Base-by-base conservation (phyloP, 2,329 filamentous ascomycete species). In the Aspergillus calidoustus region DNA sequence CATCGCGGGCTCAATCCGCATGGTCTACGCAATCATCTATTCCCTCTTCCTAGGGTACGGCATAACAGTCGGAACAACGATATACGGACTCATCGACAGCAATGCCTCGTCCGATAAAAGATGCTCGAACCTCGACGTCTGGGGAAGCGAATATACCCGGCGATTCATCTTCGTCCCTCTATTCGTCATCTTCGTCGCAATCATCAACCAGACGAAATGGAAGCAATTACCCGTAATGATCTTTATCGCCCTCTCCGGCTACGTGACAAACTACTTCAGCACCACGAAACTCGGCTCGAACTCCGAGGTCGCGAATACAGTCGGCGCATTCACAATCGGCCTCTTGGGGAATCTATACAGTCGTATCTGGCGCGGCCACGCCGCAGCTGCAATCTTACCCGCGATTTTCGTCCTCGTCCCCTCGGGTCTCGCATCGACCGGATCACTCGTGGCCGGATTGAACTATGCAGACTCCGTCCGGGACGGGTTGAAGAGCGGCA, bases 121-220 rank as follows among this genome's bases (percentile, higher is more conserved):
- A 28, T 86, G 87, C 61, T 65, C 72, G 0, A 76, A 82, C 31
- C 80, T 83, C 1, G 82, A 89, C 53, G 77, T 79, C 13, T 57
- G 49, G n/a, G 34, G 34, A 11, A 79, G 82, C 5, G 71, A 73
- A 41, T 78, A 77, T 34, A 65, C 72, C n/a, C 86, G 83, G 66
- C 85, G 84, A 64, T 93, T 93, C 77, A 79, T 89, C 44, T 93
- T 93, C 70, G 92, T 94, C 0, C 86, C 90, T 0, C 77, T 85
- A 5, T 96, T 95, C 73, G 88, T 91, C 22, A 72, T 93, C 51
- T 92, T 89, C 72, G 84, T 94, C 54, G 89, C 90, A 63, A 83
- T 93, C 68, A 89, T 94, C 75, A 93, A 94, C 76, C 91, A 95
- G 66, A 90, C 90, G 59, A 93, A 93, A 76, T 92, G 86, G 86